A percentile compares a stretch with the other conserved stretches of the same genome.
Conservation (phyloP, 192 early-diverging fungal genomes). For the Haplosporangium gracile region DNA sequence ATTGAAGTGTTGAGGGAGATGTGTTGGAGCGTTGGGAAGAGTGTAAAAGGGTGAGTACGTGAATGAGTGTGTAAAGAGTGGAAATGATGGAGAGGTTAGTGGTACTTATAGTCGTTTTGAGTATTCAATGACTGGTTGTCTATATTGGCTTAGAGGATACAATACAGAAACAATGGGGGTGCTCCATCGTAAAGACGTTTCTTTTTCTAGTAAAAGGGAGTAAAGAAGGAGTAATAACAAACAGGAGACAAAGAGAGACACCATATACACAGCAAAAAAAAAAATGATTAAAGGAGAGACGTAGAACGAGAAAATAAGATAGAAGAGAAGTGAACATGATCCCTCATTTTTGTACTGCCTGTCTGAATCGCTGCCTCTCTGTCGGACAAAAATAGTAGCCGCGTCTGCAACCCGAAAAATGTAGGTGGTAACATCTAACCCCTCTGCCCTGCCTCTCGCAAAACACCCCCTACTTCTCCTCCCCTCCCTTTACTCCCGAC, state of each 20-base stretch:
- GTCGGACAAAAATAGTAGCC: slow-evolving; percentile 3
- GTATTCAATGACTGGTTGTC: neutral
- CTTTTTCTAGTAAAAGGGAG: neutral
- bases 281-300: too few species aligned
- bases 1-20: neutral
- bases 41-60: neutral
- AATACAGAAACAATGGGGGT: neutral
- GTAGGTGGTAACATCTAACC: neutral
- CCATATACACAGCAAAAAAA: too few species aligned
- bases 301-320: neutral
- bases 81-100: neutral
- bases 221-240: neutral
- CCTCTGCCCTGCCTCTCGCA: neutral
- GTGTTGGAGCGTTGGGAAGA: neutral
- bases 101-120: neutral
- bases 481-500: neutral
- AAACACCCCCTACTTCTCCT: neutral
- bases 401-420: neutral
- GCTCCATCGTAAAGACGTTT: neutral
- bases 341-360: neutral
- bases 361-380: neutral
- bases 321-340: neutral
- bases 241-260: neutral
- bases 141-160: neutral
- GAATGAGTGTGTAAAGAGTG: neutral